A percentile compares a stretch with the other conserved stretches of the same genome.
phyloP scores from a whole-genome alignment of 176 grass and related monocot species.

The Oryza punctata region DNA sequence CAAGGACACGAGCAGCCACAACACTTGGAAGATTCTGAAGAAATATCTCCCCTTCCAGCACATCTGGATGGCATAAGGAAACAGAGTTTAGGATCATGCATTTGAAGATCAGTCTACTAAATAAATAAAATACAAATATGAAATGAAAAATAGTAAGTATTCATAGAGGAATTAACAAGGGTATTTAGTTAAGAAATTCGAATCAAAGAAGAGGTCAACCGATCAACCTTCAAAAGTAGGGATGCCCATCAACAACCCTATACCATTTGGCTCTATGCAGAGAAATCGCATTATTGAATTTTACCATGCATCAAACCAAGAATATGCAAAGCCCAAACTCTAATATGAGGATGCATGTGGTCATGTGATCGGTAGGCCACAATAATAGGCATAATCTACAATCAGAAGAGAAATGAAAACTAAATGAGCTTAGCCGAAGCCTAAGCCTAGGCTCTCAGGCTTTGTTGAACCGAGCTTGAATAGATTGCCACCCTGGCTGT shows the following conservation, averaged over 20 bases:
- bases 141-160: neutral
- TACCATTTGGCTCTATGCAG: slow-evolving; percentile 4
- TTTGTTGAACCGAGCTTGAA: neutral
- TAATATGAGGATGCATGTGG: neutral
- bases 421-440: neutral
- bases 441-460: neutral
- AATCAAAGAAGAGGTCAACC: neutral
- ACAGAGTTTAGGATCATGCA: slow-evolving; percentile 30
- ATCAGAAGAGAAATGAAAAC: neutral
- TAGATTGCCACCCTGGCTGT: neutral
- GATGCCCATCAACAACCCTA: slow-evolving; percentile 14
- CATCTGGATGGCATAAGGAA: slow-evolving; percentile 54
- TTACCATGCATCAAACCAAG: neutral
- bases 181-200: neutral
- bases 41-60: slow-evolving; percentile 99
- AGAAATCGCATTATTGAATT: neutral
- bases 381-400: neutral
- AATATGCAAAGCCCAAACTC: slow-evolving; percentile 9
- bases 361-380: neutral
- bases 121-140: neutral
- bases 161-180: neutral
- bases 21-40: slow-evolving; percentile 98
- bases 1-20: slow-evolving; percentile 77
- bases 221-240: slow-evolving; percentile 26
- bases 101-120: slow-evolving; percentile 17